Evolutionary conservation across 2,329 filamentous ascomycete genomes (phyloP), one percentile per base, ranked within the genome.

Genomic region (Karstenula rhodostoma): DNA sequence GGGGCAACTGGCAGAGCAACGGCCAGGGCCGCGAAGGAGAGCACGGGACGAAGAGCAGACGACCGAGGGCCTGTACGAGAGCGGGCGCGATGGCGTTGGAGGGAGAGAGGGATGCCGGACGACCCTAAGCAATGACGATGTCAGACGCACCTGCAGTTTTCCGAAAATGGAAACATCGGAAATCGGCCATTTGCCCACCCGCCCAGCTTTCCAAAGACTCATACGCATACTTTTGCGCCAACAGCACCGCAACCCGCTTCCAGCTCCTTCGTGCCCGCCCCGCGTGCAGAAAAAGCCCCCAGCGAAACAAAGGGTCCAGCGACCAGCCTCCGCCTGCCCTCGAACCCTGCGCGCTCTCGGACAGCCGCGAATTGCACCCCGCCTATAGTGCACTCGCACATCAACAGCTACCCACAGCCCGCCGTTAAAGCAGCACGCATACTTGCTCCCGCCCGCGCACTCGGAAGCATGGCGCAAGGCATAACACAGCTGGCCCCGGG

Each of bases 401-500:
- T 10, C 23, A 10, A 27, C 22, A 48, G 17, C 55, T 43, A 17
- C 37, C 37, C 37, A 17, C 17, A 17, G 17, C 37, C 37, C 48
- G n/a, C 48, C 48, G 22, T 27, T 42, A 4, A 22, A 51, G 29
- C 47, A 22, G 23, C 22, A 25, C 15, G 43, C 50, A 23, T 13
- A 13, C 25, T 29, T 17, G 15, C 2, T 44, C 3, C 42, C 17
- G 32, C 54, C 29, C 12, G 33, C 48, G 32, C 48, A 37, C 22
- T 8, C 23, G 27, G 48, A 54, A 32, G 40, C 25, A 75, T 73
- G 70, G 67, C 72, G 2, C 72, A 72, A 61, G 68, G 68, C 59
- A 66, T 71, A 19, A 68, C 67, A 1, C 67, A 69, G 25, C 68
- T 85, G 69, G 88, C 91, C 77, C 92, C 93, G 46, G 90, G 89